These are phyloP conservation scores for Trichophyton verrucosum DNA, from an alignment of 2,329 filamentous ascomycete species.

Conservation along the genomic window DNA sequence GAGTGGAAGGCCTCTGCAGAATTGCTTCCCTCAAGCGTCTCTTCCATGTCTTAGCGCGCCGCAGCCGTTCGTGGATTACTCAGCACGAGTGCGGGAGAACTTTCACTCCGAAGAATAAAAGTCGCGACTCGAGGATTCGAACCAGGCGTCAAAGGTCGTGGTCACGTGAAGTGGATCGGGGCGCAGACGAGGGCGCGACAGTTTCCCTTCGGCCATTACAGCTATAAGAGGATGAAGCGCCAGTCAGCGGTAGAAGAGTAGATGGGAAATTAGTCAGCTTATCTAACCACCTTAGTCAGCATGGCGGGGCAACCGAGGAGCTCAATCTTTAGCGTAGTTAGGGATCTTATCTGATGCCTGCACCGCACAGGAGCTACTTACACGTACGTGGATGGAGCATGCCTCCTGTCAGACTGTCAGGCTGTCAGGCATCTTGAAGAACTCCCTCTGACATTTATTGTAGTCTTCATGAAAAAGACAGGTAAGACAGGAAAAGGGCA, in stretches of 20 bases:
- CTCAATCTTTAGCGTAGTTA: too few relatives aligned
- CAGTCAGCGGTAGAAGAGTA: not conserved
- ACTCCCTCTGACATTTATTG: too few relatives aligned
- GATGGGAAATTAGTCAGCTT: too few relatives aligned
- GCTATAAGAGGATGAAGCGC: not conserved
- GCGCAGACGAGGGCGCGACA: not conserved
- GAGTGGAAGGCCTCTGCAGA: slow-evolving; percentile 46
- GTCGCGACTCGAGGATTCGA: slow-evolving; percentile 42
- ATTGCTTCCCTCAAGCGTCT: slow-evolving; percentile 47
- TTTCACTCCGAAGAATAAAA: not conserved
- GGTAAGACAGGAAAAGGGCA: too few relatives aligned
- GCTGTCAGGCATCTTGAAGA: too few relatives aligned
- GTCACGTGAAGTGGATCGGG: slow-evolving; percentile 1
- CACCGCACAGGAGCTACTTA: too few relatives aligned
- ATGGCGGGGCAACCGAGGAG: too few relatives aligned
- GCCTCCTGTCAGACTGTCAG: too few relatives aligned
- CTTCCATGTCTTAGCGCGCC: slow-evolving; percentile 42
- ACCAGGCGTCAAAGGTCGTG: slow-evolving; percentile 34
- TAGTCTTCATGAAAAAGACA: too few relatives aligned
- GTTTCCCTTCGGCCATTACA: slow-evolving; percentile 13
- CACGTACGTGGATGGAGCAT: too few relatives aligned
- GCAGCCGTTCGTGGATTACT: slow-evolving; percentile 43
- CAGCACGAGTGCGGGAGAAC: slow-evolving; percentile 36
- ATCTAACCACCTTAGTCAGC: too few relatives aligned
- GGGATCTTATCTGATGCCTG: too few relatives aligned